phyloP scores from a whole-genome alignment of 345 rosid genomes.

The Populus deltoides region DNA sequence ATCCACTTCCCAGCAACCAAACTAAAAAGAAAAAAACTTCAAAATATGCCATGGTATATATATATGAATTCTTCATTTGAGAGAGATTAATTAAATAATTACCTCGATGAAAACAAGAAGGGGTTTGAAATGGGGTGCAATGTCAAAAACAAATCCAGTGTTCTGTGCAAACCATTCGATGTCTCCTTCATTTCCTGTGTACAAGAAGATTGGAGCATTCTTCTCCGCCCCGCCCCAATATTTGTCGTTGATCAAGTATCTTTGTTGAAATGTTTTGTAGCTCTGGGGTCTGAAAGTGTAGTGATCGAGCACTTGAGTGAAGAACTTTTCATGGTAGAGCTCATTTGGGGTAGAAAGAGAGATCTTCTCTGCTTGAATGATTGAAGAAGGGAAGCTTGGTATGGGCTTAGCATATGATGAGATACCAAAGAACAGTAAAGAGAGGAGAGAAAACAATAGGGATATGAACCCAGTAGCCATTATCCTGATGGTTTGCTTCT shows the following conservation, averaged over 20 bases:
- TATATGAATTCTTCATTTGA: neutral
- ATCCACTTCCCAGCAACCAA: neutral
- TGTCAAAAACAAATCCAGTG: constrained; percentile 55
- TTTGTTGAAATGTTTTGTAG: constrained; percentile 51
- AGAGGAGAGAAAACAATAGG: constrained; percentile 9
- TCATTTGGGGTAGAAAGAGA: constrained; percentile 8
- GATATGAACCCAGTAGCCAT: constrained; percentile 11
- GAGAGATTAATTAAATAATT: neutral
- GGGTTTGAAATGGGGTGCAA: constrained; percentile 52
- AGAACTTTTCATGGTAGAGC: constrained; percentile 38
- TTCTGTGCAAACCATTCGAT: constrained; percentile 65
- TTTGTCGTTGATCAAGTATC: constrained; percentile 44
- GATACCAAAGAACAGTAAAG: neutral
- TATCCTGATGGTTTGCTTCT: neutral
- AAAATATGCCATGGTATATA: neutral
- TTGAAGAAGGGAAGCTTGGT: constrained; percentile 37
- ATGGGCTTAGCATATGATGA: constrained; percentile 14
- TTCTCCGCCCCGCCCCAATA: constrained; percentile 46
- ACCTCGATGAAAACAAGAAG: constrained; percentile 65
- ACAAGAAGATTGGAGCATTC: constrained; percentile 56
- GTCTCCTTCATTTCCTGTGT: constrained; percentile 60
- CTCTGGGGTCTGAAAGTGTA: constrained; percentile 50
- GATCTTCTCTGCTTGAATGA: constrained; percentile 18
- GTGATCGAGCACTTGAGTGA: constrained; percentile 63
- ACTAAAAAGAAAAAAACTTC: neutral